Base-by-base conservation (phyloP, 208 protist species). In the Trypanosoma congolense region DNA sequence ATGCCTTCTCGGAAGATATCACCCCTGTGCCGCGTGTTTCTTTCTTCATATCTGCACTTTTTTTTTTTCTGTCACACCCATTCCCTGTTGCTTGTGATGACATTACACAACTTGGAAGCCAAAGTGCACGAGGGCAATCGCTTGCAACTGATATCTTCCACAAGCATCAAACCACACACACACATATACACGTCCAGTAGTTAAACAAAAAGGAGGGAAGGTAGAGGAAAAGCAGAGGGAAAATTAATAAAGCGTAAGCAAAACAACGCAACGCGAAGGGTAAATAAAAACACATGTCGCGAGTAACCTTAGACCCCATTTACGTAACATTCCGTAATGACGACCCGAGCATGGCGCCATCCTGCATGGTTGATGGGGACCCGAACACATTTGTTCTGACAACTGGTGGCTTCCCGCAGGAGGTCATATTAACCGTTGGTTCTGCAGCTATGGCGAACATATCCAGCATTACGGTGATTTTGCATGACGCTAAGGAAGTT, bases 321-420 rank as follows among this genome's bases (percentile, higher is more conserved):
- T 88, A 91, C 62, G 47, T 79, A 28, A 80, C 82, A 3, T 93
- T 89, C 43, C 75, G 79, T 67, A 83, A 93, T 55, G 83, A 90
- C 18, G 38, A 77, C 50, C 42, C 69, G 12, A 52, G 45, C 35
- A 67, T 56, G 54, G 59, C 40, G 0, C 44, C 83, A 65, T 16
- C 70, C 38, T 22, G 71, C 54, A 14, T 70, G 47, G 55, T 69
- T 81, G 61, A 76, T 58, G n/a, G 84, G 75, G 48, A 38, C 22
- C 12, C 45, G 43, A 59, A 69, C 49, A 78, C 75, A 16, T 93
- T 86, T 58, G 56, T 81, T 21, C 65, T 93, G 36, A 93, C 87
- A n/a, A 93, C 87, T 1, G 87, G 87, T 21, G 65, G 77, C 21
- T 93, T 87, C 56, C 87, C 87, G 4, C 87, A 93, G 12, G 87